A percentile compares a stretch with the other conserved stretches of the same genome.
These are phyloP conservation scores for Aspergillus caelatus DNA, from an alignment of 2,329 filamentous ascomycete genomes.

Conservation along the genomic window DNA sequence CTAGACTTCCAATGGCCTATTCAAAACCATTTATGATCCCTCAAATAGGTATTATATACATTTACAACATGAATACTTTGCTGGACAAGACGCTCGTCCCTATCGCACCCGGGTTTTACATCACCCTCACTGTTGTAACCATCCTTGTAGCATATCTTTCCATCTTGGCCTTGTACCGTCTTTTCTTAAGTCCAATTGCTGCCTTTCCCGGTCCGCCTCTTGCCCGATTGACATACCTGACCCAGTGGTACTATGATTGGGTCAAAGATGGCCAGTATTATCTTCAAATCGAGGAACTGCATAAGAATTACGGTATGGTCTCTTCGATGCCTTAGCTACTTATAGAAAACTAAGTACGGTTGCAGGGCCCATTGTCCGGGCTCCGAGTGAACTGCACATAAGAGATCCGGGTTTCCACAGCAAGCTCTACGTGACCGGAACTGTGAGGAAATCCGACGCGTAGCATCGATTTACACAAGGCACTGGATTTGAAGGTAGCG, in stretches of 20 bases:
- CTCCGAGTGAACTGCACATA: conserved; percentile 3
- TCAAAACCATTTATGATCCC: too few relatives aligned
- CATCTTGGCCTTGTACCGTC: not conserved
- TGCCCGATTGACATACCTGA: not conserved
- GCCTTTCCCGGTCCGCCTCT: conserved; percentile 1
- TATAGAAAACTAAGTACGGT: not conserved
- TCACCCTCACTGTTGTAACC: too few relatives aligned
- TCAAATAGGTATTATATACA: too few relatives aligned
- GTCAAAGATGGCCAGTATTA: conserved; percentile 6
- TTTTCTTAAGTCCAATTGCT: conserved; percentile 1
- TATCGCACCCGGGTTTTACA: too few relatives aligned
- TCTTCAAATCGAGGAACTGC: not conserved
- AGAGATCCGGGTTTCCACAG: not conserved
- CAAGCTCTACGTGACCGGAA: not conserved
- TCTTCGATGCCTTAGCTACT: not conserved
- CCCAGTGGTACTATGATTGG: conserved; percentile 6
- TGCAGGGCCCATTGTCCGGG: not conserved
- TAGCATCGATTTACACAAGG: conserved; percentile 2
- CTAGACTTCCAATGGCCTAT: too few relatives aligned
- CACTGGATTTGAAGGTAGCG: conserved; percentile 2
- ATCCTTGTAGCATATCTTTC: too few relatives aligned
- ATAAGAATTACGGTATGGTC: not conserved
- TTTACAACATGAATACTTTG: too few relatives aligned
- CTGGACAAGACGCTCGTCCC: too few relatives aligned
- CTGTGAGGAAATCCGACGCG: not conserved